phyloP scores from a whole-genome alignment of 1,139 yeast genomes.

The Eremothecium cymbalariae region DNA sequence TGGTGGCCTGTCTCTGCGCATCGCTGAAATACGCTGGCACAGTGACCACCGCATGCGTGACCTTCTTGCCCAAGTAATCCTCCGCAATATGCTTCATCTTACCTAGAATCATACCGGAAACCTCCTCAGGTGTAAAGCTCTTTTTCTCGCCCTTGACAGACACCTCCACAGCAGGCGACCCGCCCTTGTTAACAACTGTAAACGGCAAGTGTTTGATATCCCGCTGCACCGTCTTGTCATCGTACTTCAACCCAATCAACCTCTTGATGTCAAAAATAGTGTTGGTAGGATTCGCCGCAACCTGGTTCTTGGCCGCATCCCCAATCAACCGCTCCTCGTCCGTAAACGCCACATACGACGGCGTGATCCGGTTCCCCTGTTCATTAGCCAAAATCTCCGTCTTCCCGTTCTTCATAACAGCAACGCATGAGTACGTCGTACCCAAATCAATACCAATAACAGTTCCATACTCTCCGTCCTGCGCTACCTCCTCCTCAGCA shows the following conservation, averaged over 20 bases:
- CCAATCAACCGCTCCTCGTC: constrained; percentile 95
- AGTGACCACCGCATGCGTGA: constrained; percentile 90
- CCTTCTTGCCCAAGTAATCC: constrained; percentile 87
- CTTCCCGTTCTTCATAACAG: constrained; percentile 84
- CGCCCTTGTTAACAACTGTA: constrained; percentile 78
- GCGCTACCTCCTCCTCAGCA: constrained; percentile 41
- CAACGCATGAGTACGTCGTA: constrained; percentile 95
- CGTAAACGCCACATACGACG: constrained; percentile 96
- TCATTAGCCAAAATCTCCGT: constrained; percentile 97
- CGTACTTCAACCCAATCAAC: constrained; percentile 91
- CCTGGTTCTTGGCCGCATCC: constrained; percentile 98
- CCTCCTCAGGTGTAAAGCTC: constrained; percentile 93
- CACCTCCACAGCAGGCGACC: constrained; percentile 88
- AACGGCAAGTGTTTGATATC: constrained; percentile 87
- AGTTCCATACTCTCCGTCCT: constrained; percentile 65
- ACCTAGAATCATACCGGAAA: constrained; percentile 90
- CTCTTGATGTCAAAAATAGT: constrained; percentile 98
- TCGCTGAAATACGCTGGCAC: constrained; percentile 98
- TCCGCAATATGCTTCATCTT: constrained; percentile 98
- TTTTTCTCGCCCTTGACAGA: constrained; percentile 87
- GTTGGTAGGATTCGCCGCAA: constrained; percentile 93
- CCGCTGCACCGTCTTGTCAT: constrained; percentile 85
- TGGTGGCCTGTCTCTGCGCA: constrained; percentile 97
- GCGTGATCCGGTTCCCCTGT: constrained; percentile 99
- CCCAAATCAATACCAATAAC: constrained; percentile 76